Conservation (phyloP, 345 rosid species). For the Gossypium arboreum region DNA sequence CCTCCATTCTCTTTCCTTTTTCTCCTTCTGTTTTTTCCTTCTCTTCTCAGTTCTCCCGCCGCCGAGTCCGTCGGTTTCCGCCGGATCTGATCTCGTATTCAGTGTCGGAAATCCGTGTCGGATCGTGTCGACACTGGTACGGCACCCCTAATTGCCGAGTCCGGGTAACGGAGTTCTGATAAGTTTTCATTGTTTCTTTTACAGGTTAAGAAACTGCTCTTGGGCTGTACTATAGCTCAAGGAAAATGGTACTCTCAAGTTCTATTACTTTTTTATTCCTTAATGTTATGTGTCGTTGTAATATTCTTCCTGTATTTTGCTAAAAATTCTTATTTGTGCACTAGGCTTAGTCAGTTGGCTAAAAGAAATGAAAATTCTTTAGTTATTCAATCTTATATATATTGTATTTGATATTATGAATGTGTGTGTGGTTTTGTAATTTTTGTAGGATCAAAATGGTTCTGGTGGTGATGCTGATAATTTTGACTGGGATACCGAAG, state of each 20-base stretch:
- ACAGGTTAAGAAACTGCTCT: conserved; percentile 18
- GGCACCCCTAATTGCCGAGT: no score
- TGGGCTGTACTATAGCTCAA: conserved; percentile 11
- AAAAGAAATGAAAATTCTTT: neutral
- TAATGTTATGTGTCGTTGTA: neutral
- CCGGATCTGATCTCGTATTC: no score
- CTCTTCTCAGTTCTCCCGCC: no score
- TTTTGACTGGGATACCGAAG: conserved; percentile 64
- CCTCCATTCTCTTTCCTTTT: no score
- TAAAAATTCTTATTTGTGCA: neutral
- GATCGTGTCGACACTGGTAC: no score
- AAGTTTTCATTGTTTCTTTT: neutral
- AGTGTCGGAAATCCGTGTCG: no score
- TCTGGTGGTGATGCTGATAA: conserved; percentile 35
- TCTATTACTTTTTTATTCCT: neutral
- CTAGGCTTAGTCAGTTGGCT: neutral
- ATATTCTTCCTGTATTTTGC: neutral
- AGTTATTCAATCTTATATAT: neutral
- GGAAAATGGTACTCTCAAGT: conserved; percentile 23
- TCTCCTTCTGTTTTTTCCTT: no score
- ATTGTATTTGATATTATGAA: neutral
- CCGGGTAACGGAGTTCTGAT: neutral
- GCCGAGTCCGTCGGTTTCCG: no score
- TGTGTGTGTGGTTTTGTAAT: neutral
- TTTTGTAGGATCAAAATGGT: conserved; percentile 34